Evolutionary conservation across 176 grass and related monocot genomes (phyloP), one percentile per base, ranked within the genome.

Genomic region (Pharus latifolius): DNA sequence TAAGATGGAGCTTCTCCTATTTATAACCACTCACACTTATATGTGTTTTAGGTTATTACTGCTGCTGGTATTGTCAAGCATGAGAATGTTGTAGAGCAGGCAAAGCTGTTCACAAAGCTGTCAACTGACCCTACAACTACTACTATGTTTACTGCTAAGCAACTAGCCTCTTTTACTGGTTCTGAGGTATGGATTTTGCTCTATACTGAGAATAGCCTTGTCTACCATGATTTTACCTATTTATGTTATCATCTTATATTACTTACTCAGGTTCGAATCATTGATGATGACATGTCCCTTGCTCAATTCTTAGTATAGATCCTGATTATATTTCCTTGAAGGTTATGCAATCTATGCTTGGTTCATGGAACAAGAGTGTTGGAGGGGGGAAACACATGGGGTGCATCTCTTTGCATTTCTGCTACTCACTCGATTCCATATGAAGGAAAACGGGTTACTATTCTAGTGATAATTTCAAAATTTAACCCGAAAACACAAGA

Each of bases 291-390:
- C 49, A 77, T 86, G 58, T 70, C 77, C 28, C 71, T 86, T 69
- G 83, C 83, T 14, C 77, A 86, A 81, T 86, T 86, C 65, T 70
- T 64, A 13, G 83, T 86, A 77, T 64, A 20, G 83, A 86, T 71
- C 83, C 83, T 31, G 83, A 86, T 54, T 86, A 77, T 37, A 80
- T 86, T 70, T 70, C 83, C 47, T 80, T 87, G 41, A 87, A 81
- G 84, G 84, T 87, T 9, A 81, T 87, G 63, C 84, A 87, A 44
- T 53, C 78, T 45, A 81, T 87, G 78, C 72, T 87, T 6, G 84
- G 84, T 40, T 87, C 78, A 28, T 87, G 84, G 84, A 81, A 63
- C 63, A 87, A 87, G 69, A 70, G 49, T 33, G 7, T 56, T 34
- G 55, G 65, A 16, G 78, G 77, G 38, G 84, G 84, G 60, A 87